phyloP scores from a whole-genome alignment of 2,329 filamentous ascomycete species.

The Colletotrichum chlorophyti region DNA sequence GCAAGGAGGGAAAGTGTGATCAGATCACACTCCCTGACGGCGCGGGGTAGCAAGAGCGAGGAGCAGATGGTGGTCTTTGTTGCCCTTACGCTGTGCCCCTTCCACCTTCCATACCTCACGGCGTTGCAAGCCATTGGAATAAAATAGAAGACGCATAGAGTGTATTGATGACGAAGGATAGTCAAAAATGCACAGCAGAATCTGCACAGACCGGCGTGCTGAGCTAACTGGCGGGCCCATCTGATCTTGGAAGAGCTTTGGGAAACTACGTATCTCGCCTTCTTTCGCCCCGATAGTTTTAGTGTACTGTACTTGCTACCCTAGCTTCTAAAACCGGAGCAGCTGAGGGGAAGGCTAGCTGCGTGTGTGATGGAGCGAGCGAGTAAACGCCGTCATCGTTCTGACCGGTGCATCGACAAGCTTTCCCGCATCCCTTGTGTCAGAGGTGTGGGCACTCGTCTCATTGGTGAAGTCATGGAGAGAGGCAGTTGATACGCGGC shows the following conservation, averaged over 20 bases:
- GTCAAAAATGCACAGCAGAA: no score
- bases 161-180: no score
- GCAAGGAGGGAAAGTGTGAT: constrained; percentile 4
- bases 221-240: no score
- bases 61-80: constrained; percentile 1
- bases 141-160: no score
- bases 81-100: not conserved
- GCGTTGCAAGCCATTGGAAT: no score
- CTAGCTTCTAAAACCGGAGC: no score
- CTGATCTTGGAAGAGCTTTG: no score
- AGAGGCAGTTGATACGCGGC: no score
- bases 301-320: not conserved
- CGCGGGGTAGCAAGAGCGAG: constrained; percentile 22
- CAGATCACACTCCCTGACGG: constrained; percentile 21
- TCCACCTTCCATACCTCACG: no score
- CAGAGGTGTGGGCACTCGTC: constrained; percentile 22
- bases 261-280: no score
- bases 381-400: constrained; percentile 25
- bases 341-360: not conserved
- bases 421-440: constrained; percentile 30
- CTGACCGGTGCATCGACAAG: constrained; percentile 23
- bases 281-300: no score
- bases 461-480: constrained; percentile 31
- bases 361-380: not conserved
- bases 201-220: no score